These are phyloP conservation scores for Euphorbia peplus DNA, from an alignment of 345 rosid genomes.

Conservation along the genomic window DNA sequence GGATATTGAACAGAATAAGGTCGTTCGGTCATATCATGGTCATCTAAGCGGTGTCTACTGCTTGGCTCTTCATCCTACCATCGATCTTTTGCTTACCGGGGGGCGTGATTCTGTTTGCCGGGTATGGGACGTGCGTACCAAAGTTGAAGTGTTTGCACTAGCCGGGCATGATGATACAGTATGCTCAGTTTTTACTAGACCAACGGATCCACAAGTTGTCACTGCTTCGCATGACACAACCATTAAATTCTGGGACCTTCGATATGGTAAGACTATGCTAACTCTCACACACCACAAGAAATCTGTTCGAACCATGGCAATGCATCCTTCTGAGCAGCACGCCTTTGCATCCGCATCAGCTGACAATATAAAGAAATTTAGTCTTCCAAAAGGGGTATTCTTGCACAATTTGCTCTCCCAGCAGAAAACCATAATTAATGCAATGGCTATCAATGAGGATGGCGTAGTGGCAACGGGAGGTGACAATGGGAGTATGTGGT, in stretches of 20 bases:
- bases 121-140: constrained; percentile 97
- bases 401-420: constrained; percentile 99
- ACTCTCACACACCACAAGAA: constrained; percentile 98
- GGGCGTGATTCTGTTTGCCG: constrained; percentile 99
- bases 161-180: constrained; percentile 96
- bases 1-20: constrained; percentile 99
- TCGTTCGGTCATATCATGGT: constrained; percentile 93
- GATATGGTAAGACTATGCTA: constrained; percentile 93
- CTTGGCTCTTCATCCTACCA: constrained; percentile 94
- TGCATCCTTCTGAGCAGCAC: constrained; percentile 91
- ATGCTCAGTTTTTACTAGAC: constrained; percentile 91
- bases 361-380: constrained; percentile 90
- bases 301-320: constrained; percentile 94
- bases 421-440: constrained; percentile 90
- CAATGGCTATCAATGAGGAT: constrained; percentile 94
- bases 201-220: constrained; percentile 97
- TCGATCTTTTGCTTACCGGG: constrained; percentile 84
- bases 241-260: constrained; percentile 95
- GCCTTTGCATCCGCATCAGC: constrained; percentile 98
- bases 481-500: constrained; percentile 98
- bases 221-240: constrained; percentile 97
- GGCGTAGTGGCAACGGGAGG: constrained; percentile 99
- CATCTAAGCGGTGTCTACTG: constrained; percentile 98
- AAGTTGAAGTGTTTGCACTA: constrained; percentile 92
- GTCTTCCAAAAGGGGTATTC: constrained; percentile 89